These are phyloP conservation scores for Arthrobotrys musiformis DNA, from an alignment of 2,329 filamentous ascomycete species.

Conservation along the genomic window DNA sequence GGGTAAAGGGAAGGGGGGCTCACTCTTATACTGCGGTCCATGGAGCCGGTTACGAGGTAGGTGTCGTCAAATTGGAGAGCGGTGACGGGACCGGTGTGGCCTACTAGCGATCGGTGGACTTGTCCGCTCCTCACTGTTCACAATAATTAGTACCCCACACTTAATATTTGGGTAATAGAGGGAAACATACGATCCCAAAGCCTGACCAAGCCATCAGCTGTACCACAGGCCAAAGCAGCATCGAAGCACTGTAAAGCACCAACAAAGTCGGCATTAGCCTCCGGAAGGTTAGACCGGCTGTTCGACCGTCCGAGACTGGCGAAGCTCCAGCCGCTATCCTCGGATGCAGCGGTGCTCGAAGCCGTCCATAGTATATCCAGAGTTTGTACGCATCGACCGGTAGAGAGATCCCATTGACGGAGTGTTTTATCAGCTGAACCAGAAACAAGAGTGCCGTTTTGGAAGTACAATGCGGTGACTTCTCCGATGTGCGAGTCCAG, in stretches of 20 bases:
- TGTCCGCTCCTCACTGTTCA: conserved; percentile 83
- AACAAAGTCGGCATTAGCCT: conserved; percentile 85
- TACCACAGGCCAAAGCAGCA: conserved; percentile 92
- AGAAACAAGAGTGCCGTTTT: conserved; percentile 87
- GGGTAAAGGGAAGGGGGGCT: conserved; percentile 64
- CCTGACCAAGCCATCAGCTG: conserved; percentile 95
- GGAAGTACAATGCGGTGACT: conserved; percentile 92
- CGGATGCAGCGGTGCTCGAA: conserved; percentile 74
- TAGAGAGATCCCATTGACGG: conserved; percentile 96
- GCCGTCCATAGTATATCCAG: conserved; percentile 98
- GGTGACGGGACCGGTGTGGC: conserved; percentile 93
- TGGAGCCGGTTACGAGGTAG: conserved; percentile 90
- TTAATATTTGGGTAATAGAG: neutral
- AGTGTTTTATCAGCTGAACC: conserved; percentile 97
- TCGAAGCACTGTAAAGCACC: conserved; percentile 96
- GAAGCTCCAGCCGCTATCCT: conserved; percentile 71
- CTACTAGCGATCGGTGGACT: conserved; percentile 94
- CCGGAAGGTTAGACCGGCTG: conserved; percentile 69
- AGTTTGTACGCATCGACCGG: conserved; percentile 96
- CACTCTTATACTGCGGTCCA: conserved; percentile 93
- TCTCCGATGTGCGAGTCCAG: conserved; percentile 92
- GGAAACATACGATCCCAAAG: conserved; percentile 77
- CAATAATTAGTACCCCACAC: neutral
- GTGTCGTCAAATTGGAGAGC: conserved; percentile 96
- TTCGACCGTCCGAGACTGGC: conserved; percentile 66